phyloP scores from a whole-genome alignment of 495 filamentous ascomycete species.

The Podospora pseudoanserina region DNA sequence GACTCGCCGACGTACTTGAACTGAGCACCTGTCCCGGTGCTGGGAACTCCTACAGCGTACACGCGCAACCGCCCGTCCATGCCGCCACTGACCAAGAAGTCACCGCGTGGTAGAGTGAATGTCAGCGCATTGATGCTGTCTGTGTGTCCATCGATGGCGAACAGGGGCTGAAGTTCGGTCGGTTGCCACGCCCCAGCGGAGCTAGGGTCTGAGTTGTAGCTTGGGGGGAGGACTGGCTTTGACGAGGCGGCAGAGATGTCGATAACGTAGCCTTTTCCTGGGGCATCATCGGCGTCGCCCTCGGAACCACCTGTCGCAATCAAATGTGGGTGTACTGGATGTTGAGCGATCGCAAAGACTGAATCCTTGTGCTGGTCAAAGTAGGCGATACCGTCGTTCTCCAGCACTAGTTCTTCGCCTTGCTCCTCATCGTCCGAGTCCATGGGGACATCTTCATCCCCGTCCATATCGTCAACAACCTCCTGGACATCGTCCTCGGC shows the following conservation, averaged over 20 bases:
- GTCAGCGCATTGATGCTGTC: conserved; percentile 83
- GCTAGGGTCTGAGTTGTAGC: conserved; percentile 64
- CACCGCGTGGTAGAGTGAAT: conserved; percentile 79
- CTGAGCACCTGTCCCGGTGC: conserved; percentile 69
- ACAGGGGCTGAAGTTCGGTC: conserved; percentile 57
- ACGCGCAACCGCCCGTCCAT: conserved; percentile 75
- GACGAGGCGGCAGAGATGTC: conserved; percentile 64
- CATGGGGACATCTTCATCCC: conserved; percentile 72
- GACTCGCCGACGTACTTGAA: conserved; percentile 67
- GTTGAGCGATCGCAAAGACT: conserved; percentile 89
- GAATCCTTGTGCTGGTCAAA: conserved; percentile 85
- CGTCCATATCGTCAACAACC: conserved; percentile 61
- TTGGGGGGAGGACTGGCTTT: conserved; percentile 62
- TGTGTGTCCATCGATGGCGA: conserved; percentile 77
- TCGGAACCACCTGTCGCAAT: conserved; percentile 83
- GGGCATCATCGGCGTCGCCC: conserved; percentile 64
- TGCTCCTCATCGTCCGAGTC: conserved; percentile 58
- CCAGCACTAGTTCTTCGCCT: conserved; percentile 68
- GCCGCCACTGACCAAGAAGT: conserved; percentile 80
- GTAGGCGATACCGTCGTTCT: conserved; percentile 89
- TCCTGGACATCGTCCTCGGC: conserved; percentile 56
- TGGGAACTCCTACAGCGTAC: conserved; percentile 62
- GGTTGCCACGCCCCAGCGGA: conserved; percentile 43
- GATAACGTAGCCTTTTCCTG: conserved; percentile 67
- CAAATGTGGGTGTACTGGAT: conserved; percentile 72